These are phyloP conservation scores for Zygotorulaspora danielsina DNA, from an alignment of 805 yeast genomes.

Conservation along the genomic window DNA sequence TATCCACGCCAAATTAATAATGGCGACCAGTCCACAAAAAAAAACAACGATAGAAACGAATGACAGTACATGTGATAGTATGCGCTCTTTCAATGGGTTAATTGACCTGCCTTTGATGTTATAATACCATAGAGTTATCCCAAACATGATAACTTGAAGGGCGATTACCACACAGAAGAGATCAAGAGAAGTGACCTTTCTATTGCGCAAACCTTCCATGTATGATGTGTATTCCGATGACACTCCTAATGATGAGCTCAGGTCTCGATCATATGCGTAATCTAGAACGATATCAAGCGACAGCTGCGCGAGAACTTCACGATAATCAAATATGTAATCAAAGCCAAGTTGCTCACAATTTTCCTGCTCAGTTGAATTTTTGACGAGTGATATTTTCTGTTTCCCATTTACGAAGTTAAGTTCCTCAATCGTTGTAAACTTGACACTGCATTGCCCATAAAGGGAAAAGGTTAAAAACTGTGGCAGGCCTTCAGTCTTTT, in stretches of 20 bases:
- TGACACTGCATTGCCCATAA: slow-evolving; percentile 27
- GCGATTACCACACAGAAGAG: slow-evolving; percentile 18
- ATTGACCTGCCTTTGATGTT: slow-evolving; percentile 24
- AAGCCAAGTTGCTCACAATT: slow-evolving; percentile 19
- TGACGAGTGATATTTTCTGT: background rate
- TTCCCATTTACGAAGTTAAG: slow-evolving; percentile 5
- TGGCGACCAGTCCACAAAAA: slow-evolving; percentile 21
- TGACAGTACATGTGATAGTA: slow-evolving; percentile 26
- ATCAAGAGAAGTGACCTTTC: slow-evolving; percentile 18
- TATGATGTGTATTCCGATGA: slow-evolving; percentile 15
- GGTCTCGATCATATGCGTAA: slow-evolving; percentile 26
- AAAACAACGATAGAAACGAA: slow-evolving; percentile 22
- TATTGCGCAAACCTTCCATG: slow-evolving; percentile 9
- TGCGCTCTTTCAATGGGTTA: slow-evolving; percentile 19
- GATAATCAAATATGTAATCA: slow-evolving; percentile 28
- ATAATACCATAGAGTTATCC: slow-evolving; percentile 28
- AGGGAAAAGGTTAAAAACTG: slow-evolving; percentile 25
- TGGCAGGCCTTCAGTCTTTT: slow-evolving; percentile 27
- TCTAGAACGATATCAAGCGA: slow-evolving; percentile 31
- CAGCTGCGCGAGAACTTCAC: slow-evolving; percentile 21
- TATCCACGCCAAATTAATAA: slow-evolving; percentile 18
- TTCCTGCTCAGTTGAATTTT: slow-evolving; percentile 15
- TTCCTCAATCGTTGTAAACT: slow-evolving; percentile 12
- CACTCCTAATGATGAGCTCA: slow-evolving; percentile 1
- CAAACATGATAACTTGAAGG: slow-evolving; percentile 13